These are phyloP conservation scores for Excoecaria agallocha DNA, from an alignment of 345 rosid species.

Conservation along the genomic window DNA sequence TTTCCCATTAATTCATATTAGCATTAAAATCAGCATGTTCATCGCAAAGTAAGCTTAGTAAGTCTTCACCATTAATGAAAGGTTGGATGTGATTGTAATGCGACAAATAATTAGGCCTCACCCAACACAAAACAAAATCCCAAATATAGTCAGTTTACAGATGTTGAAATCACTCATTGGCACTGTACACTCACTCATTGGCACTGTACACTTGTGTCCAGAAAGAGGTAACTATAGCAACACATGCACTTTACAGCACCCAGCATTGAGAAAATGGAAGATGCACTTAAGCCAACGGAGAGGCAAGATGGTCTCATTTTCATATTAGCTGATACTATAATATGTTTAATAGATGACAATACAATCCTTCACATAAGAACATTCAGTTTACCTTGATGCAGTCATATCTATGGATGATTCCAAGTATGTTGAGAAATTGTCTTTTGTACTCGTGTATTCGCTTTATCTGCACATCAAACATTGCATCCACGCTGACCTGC, in stretches of 20 bases:
- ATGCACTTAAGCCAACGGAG: neutral
- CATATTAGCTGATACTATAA: neutral
- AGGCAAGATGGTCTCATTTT: neutral
- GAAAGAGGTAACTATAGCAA: neutral
- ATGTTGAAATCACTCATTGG: neutral
- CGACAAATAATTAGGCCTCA: neutral
- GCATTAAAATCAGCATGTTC: neutral
- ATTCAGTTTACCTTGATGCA: constrained; percentile 42
- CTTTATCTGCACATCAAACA: constrained; percentile 55
- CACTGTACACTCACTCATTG: neutral
- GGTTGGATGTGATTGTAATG: neutral
- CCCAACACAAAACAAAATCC: constrained; percentile 4
- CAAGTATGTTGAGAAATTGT: constrained; percentile 46
- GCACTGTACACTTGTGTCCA: neutral
- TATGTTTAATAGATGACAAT: neutral
- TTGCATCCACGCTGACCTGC: constrained; percentile 45
- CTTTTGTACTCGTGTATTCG: constrained; percentile 51
- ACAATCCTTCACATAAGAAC: neutral
- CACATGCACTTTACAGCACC: neutral
- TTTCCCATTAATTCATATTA: neutral
- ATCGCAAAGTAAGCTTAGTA: neutral
- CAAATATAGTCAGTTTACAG: neutral
- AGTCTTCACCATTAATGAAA: neutral
- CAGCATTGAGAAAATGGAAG: neutral
- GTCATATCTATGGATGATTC: constrained; percentile 48